Evolutionary conservation across 306 rosid genomes (phyloP), one percentile per base, ranked within the genome.

Genomic region (Coriaria nepalensis): DNA sequence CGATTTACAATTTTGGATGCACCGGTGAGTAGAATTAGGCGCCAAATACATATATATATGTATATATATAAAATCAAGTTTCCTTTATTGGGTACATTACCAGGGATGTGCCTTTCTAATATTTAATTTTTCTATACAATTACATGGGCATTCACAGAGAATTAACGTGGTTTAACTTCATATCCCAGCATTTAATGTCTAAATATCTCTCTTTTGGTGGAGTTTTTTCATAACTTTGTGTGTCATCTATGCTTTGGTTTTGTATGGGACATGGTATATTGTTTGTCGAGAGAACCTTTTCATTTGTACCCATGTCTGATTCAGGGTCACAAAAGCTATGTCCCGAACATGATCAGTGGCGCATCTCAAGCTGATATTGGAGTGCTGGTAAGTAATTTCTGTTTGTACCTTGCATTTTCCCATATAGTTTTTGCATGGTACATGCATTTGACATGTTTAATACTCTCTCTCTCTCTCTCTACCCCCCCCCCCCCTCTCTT

Each of bases 241-340:
- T n/a, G 7, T 45, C n/a, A 0, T 14, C 9, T 11, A 29, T 45
- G 4, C 33, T 5, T 13, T 14, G 33, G 43, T 10, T 44, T 6
- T 4, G 33, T 45, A 10, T 49, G 9, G 35, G 43, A 10, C 29
- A 7, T 0, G n/a, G 6, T 8, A 38, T 14, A 12, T 13, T 53
- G 32, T 5, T 40, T 40, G 20, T 41, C 9, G 50, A 35, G 39
- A 13, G 52, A 47, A 35, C 52, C 11, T 44, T 50, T 56, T 44
- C 42, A 40, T 32, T 42, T 33, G 45, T 66, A 41, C 58, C 52
- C 47, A 13, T 47, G 33, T 60, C 38, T 67, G 50, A 2, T 63
- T 59, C 73, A 92, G 99, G 99, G 99, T 59, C 99, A 92, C 83
- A 92, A 92, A 73, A 92, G 96, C 65, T 92, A 92, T 70, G 99